These are phyloP conservation scores for Termitomyces sp. DNA, from an alignment of 1,284 basidiomycete genomes.

Conservation along the genomic window DNA sequence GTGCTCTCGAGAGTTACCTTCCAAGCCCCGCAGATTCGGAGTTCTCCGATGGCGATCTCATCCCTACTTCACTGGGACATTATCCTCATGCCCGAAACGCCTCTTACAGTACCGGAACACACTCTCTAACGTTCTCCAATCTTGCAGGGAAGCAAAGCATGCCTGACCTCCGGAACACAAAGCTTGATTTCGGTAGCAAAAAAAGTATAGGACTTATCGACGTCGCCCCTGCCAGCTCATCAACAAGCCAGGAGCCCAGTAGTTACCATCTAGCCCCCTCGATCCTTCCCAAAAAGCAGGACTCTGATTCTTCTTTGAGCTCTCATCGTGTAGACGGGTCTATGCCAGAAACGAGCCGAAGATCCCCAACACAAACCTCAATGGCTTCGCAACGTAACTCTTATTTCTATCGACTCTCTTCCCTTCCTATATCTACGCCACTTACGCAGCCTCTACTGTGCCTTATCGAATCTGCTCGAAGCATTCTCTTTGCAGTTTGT, in stretches of 20 bases:
- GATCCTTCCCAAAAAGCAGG: constrained; percentile 38
- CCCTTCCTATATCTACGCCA: constrained; percentile 65
- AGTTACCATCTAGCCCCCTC: constrained; percentile 38
- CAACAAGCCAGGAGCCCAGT: constrained; percentile 14
- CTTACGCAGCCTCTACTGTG: constrained; percentile 72
- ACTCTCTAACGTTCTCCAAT: constrained; percentile 28
- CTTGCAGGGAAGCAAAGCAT: constrained; percentile 77
- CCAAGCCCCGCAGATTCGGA: constrained; percentile 55
- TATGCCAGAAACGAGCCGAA: constrained; percentile 30
- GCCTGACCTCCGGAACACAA: constrained; percentile 73
- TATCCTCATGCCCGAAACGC: constrained; percentile 48
- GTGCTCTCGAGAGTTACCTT: constrained; percentile 52
- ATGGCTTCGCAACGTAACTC: constrained; percentile 83
- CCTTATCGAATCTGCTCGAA: constrained; percentile 85
- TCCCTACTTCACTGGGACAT: constrained; percentile 1
- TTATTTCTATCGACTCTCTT: constrained; percentile 87
- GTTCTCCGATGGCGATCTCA: constrained; percentile 31
- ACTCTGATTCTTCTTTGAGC: constrained; percentile 37
- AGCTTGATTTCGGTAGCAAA: constrained; percentile 31
- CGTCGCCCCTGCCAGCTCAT: constrained; percentile 2
- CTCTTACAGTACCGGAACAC: constrained; percentile 46
- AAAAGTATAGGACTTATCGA: constrained; percentile 23
- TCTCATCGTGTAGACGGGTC: constrained; percentile 24
- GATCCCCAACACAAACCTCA: constrained; percentile 41
- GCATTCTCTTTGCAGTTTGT: constrained; percentile 88